Conservation (phyloP, 352 stramenopile genomes). For the Globisporangium alternatum region DNA sequence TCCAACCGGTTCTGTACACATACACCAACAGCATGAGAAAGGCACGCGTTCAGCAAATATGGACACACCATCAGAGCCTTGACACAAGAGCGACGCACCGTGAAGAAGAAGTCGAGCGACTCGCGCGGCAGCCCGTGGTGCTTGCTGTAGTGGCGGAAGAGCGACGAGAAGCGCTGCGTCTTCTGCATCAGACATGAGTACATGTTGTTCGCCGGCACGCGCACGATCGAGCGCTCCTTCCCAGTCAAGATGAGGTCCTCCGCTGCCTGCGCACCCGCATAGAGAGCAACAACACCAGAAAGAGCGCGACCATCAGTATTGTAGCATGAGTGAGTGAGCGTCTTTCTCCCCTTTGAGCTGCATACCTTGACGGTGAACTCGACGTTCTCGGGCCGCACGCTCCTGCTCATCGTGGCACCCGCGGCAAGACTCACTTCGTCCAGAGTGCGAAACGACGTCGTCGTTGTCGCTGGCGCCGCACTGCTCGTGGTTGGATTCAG, state of each 20-base stretch:
- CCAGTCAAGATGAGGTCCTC: constrained; percentile 76
- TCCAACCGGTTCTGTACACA: constrained; percentile 62
- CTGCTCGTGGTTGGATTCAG: constrained; percentile 13
- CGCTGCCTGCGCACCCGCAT: constrained; percentile 37
- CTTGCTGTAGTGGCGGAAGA: constrained; percentile 99
- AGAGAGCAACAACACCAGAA: constrained; percentile 12
- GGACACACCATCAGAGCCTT: background rate
- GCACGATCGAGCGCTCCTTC: constrained; percentile 81
- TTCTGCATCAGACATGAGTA: constrained; percentile 98
- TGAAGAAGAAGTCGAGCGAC: constrained; percentile 98
- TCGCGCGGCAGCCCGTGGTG: constrained; percentile 97
- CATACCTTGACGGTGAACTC: constrained; percentile 94
- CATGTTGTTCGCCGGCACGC: constrained; percentile 84
- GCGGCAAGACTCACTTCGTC: constrained; percentile 18
- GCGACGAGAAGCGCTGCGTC: constrained; percentile 96
- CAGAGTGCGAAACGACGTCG: constrained; percentile 11
- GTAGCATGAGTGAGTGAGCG: background rate
- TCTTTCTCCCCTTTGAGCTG: background rate
- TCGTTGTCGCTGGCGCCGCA: constrained; percentile 9
- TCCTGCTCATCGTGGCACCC: constrained; percentile 59
- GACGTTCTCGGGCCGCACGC: constrained; percentile 90
- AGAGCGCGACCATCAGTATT: constrained; percentile 34
- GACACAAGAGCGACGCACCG: constrained; percentile 30
- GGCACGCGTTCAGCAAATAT: background rate
- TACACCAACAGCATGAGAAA: background rate